Conservation (phyloP, 208 protist species). For the Acanthamoeba quina region DNA sequence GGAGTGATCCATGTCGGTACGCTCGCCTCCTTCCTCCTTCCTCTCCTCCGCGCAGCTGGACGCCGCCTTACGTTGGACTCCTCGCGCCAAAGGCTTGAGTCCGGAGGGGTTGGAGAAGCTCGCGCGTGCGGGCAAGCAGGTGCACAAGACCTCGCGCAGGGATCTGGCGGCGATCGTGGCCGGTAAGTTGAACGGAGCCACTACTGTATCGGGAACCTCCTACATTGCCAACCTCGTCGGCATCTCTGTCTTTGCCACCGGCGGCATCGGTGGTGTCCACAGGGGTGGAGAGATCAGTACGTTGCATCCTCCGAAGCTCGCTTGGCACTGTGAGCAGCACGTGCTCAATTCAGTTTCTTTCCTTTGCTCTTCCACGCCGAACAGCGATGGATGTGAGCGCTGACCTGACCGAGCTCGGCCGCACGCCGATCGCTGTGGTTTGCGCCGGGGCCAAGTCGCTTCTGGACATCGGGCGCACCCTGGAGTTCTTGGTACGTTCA, state of each 20-base stretch:
- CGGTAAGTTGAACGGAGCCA: constrained; percentile 86
- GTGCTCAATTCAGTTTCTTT: too few relatives aligned
- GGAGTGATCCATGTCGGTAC: constrained; percentile 91
- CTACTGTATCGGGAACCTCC: constrained; percentile 94
- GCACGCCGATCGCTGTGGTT: constrained; percentile 89
- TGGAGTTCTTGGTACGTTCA: constrained; percentile 92
- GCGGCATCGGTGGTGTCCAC: constrained; percentile 95
- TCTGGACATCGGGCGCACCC: constrained; percentile 92
- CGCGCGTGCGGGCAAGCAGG: constrained; percentile 65
- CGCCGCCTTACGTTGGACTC: not conserved
- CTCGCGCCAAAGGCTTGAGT: constrained; percentile 16
- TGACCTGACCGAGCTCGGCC: constrained; percentile 93
- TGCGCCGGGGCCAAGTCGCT: constrained; percentile 94
- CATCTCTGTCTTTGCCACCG: constrained; percentile 93
- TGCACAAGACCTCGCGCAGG: constrained; percentile 88
- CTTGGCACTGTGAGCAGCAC: too few relatives aligned
- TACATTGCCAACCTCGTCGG: constrained; percentile 85
- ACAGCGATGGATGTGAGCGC: constrained; percentile 91
- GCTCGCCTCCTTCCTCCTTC: not conserved
- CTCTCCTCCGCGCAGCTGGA: too few relatives aligned
- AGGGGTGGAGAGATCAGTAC: constrained; percentile 84
- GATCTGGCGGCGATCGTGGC: constrained; percentile 89
- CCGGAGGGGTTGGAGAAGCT: constrained; percentile 64
- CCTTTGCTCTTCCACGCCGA: too few relatives aligned
- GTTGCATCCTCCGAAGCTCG: too few relatives aligned